Conservation (phyloP, 176 grass and related monocot species). For the Thalia dealbata region DNA sequence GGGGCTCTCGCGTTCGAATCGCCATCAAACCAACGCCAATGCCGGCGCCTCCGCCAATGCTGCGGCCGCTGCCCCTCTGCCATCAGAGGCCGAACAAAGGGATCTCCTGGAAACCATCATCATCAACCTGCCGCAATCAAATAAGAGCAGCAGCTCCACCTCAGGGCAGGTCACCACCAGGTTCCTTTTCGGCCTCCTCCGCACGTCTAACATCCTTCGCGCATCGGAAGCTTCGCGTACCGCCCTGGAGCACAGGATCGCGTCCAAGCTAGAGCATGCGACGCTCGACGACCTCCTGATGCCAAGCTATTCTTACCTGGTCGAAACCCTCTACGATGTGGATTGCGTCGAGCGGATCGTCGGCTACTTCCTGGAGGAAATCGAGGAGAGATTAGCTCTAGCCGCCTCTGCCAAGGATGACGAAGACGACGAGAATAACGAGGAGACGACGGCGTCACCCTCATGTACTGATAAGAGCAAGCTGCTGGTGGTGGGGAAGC, state of each 20-base stretch:
- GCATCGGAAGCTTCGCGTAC: constrained; percentile 55
- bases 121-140: constrained; percentile 74
- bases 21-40: constrained; percentile 26
- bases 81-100: constrained; percentile 56
- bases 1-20: constrained; percentile 58
- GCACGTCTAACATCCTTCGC: constrained; percentile 72
- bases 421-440: constrained; percentile 25
- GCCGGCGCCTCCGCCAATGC: not conserved
- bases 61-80: not conserved
- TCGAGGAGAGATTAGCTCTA: constrained; percentile 9
- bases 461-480: constrained; percentile 14
- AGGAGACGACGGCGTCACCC: not conserved
- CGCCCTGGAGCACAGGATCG: constrained; percentile 59
- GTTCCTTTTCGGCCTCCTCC: constrained; percentile 79
- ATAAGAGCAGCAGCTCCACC: constrained; percentile 39
- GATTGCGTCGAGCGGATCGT: constrained; percentile 79
- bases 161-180: constrained; percentile 46
- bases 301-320: constrained; percentile 90
- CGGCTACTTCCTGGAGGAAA: constrained; percentile 50
- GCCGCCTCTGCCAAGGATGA: constrained; percentile 27
- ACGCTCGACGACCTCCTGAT: constrained; percentile 77
- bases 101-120: constrained; percentile 82
- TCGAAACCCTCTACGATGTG: constrained; percentile 98
- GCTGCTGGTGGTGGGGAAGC: constrained; percentile 42
- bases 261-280: constrained; percentile 58